Conservation (phyloP, 805 yeast genomes). For the Saccharomycopsis vini region DNA sequence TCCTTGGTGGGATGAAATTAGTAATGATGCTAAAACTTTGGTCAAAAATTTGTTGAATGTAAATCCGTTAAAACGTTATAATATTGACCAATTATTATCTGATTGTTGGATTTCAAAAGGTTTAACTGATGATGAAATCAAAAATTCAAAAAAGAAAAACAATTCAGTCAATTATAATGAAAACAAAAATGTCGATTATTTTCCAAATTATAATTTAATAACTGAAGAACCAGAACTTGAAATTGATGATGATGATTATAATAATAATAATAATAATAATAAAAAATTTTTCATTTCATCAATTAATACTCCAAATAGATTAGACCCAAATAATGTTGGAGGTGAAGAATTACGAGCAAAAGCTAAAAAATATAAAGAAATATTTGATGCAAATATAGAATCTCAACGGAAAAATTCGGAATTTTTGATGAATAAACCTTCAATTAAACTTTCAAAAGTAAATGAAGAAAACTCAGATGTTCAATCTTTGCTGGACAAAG, state of each 20-base stretch:
- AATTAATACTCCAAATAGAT: neutral
- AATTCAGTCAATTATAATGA: neutral
- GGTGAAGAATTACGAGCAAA: conserved; percentile 2
- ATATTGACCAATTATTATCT: conserved; percentile 53
- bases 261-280: neutral
- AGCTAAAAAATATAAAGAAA: conserved; percentile 10
- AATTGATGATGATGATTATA: neutral
- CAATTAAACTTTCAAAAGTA: neutral
- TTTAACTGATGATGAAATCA: neutral
- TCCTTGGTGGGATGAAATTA: conserved; percentile 89
- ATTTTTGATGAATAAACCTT: neutral
- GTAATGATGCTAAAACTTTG: conserved; percentile 59
- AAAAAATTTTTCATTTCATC: no score
- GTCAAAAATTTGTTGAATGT: conserved; percentile 59
- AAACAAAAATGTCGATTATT: conserved; percentile 6
- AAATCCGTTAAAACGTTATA: conserved; percentile 59
- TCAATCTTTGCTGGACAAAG: neutral
- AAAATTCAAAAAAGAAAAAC: conserved; percentile 1
- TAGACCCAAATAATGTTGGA: neutral
- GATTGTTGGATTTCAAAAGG: conserved; percentile 53
- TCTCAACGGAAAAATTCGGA: conserved; percentile 13
- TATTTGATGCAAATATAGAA: conserved; percentile 12
- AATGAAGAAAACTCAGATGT: neutral
- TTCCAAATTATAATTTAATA: conserved; percentile 4
- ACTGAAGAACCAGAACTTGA: neutral